Evolutionary conservation across 495 filamentous ascomycete species (phyloP), one percentile per base, ranked within the genome.

Genomic region (Penicillium atrosanguineum): DNA sequence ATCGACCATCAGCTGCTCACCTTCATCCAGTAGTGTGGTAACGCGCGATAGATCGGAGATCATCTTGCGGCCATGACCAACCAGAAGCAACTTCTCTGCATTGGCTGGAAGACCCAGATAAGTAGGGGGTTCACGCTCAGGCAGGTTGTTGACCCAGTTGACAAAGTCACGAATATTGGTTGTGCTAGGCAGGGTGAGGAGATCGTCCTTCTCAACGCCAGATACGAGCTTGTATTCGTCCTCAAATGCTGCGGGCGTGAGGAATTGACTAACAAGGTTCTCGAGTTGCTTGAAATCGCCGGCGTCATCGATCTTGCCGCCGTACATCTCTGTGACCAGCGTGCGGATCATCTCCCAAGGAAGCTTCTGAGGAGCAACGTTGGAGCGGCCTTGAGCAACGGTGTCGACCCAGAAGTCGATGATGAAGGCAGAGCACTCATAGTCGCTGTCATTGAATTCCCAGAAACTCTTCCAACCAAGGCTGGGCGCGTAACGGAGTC

Each of bases 371-470:
- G 94, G 94, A 6, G 91, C 89, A 47, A 97, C 84, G 69, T 99
- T 99, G 36, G 90, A 90, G 44, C 94, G 86, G 47, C 85, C 89
- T 52, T 84, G 79, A 6, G 92, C 89, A 19, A 90, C 84, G 1
- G 79, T 72, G 56, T 96, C 90, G 51, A 97, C 79, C 94, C 95
- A 99, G 47, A 87, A 87, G 69, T 99, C 95, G 52, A 99, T 94
- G 46, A 99, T 92, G 71, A 87, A 90, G 48, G 90, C 90, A 15
- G 87, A 95, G 75, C 94, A 97, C 77, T 99, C 92, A 68, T 97
- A 97, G 72, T 98, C 94, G 59, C 92, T 95, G 69, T 99, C 94
- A 65, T 99, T 99, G 68, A 99, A 99, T 74, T 99, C 94, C 94
- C 94, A 99, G 80, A 96, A 96, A 50, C 90, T 90, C 76, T 96